These are phyloP conservation scores for Skeletonema tropicum DNA, from an alignment of 108 stramenopile species.

Conservation along the genomic window DNA sequence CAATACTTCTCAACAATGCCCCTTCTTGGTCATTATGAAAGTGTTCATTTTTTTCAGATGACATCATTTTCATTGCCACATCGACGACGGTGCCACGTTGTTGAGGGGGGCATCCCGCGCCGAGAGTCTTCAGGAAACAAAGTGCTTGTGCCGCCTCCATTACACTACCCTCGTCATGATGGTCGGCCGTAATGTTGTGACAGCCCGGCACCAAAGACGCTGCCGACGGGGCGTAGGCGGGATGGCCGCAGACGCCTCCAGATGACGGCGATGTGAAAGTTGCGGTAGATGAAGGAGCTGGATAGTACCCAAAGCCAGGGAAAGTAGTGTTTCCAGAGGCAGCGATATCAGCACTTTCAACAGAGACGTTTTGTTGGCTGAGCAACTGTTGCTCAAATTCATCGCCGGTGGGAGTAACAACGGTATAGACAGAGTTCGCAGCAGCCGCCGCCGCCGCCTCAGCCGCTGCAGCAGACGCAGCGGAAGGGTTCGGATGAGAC, in stretches of 20 bases:
- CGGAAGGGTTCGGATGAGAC: background rate
- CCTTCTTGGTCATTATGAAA: background rate
- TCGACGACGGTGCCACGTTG: slow-evolving; percentile 19
- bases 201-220: background rate
- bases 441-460: slow-evolving; percentile 11
- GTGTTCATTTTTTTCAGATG: background rate
- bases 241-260: background rate
- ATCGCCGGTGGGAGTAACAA: slow-evolving; percentile 40
- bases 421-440: slow-evolving; percentile 7
- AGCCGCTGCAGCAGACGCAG: background rate
- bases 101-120: slow-evolving; percentile 5
- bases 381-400: slow-evolving; percentile 23
- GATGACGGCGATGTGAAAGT: background rate
- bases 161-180: background rate
- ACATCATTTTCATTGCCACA: slow-evolving; percentile 26
- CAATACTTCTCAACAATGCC: background rate
- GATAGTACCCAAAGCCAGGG: background rate
- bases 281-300: background rate
- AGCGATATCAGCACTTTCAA: background rate
- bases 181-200: background rate
- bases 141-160: slow-evolving; percentile 28
- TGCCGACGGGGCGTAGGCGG: background rate
- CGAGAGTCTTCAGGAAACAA: slow-evolving; percentile 22
- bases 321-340: background rate
- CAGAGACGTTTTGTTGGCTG: background rate